Conservation (phyloP, 2,329 filamentous ascomycete genomes). For the Penicillium digitatum region DNA sequence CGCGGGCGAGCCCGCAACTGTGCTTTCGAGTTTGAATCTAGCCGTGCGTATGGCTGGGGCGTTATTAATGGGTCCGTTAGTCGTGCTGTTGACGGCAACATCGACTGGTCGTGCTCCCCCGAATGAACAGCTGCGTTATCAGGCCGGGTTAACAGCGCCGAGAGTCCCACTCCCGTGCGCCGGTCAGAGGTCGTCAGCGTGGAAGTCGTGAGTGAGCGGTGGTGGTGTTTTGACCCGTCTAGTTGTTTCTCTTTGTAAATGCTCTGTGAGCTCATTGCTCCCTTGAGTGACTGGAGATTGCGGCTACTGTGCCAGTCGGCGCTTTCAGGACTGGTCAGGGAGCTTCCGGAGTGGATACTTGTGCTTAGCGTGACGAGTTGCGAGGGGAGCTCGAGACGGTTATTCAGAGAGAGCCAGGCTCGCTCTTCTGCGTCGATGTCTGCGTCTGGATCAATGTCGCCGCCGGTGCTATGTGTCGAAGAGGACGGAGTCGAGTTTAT, state of each 20-base stretch:
- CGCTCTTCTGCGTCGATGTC: slow-evolving; percentile 31
- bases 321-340: slow-evolving; percentile 10
- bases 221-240: slow-evolving; percentile 25
- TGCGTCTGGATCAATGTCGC: slow-evolving; percentile 16
- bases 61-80: slow-evolving; percentile 16
- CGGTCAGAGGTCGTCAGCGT: slow-evolving; percentile 19
- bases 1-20: slow-evolving; percentile 9
- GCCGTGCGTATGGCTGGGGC: slow-evolving; percentile 14
- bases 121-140: slow-evolving; percentile 8
- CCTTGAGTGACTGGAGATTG: slow-evolving; percentile 7
- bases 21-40: neutral
- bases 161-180: slow-evolving; percentile 11
- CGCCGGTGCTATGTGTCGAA: slow-evolving; percentile 19
- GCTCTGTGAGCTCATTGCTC: slow-evolving; percentile 4
- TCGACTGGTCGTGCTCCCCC: neutral
- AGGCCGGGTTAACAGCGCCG: slow-evolving; percentile 17
- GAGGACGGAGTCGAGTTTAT: slow-evolving; percentile 26
- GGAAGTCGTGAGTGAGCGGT: slow-evolving; percentile 35
- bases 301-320: neutral
- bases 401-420: slow-evolving; percentile 39
- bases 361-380: slow-evolving; percentile 23
- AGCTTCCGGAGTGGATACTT: slow-evolving; percentile 5
- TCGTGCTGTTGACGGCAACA: slow-evolving; percentile 11
- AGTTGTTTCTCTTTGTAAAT: neutral
- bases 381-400: slow-evolving; percentile 38